These are phyloP conservation scores for Boletus rubescentipes DNA, from an alignment of 768 basidiomycete genomes.

Conservation along the genomic window DNA sequence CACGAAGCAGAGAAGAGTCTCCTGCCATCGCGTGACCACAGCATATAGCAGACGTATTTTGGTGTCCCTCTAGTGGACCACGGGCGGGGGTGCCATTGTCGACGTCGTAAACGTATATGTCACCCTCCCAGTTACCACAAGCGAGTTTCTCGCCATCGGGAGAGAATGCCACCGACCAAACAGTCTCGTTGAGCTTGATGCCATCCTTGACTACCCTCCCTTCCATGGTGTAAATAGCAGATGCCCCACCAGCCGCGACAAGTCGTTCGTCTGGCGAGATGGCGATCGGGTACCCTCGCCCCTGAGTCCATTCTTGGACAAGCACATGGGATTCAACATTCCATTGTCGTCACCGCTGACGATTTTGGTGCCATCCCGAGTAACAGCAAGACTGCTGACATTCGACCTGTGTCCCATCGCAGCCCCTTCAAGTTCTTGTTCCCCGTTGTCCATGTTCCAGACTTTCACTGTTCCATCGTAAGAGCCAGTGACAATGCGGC, in stretches of 20 bases:
- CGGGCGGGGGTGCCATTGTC: neutral
- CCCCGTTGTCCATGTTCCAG: too few relatives aligned
- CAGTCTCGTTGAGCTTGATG: too few relatives aligned
- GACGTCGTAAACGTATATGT: neutral
- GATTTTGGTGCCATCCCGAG: neutral
- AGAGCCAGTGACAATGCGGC: too few relatives aligned
- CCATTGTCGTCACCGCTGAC: conserved; percentile 3
- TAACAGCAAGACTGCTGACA: neutral
- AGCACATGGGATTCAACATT: neutral
- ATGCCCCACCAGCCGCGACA: too few relatives aligned
- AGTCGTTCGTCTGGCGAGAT: conserved; percentile 2
- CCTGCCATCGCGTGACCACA: conserved; percentile 9
- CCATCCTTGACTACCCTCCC: too few relatives aligned
- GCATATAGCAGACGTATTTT: neutral
- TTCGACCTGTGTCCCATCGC: too few relatives aligned
- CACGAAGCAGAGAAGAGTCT: neutral
- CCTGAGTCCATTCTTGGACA: neutral
- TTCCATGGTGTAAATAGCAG: too few relatives aligned
- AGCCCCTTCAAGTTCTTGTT: too few relatives aligned
- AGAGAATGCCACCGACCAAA: neutral
- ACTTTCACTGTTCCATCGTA: too few relatives aligned
- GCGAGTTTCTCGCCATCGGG: neutral
- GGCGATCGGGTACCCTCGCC: neutral
- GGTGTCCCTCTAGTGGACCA: neutral
- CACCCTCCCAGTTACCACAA: neutral